Conservation (phyloP, 352 stramenopile species). For the Phytophthora brassicae region DNA sequence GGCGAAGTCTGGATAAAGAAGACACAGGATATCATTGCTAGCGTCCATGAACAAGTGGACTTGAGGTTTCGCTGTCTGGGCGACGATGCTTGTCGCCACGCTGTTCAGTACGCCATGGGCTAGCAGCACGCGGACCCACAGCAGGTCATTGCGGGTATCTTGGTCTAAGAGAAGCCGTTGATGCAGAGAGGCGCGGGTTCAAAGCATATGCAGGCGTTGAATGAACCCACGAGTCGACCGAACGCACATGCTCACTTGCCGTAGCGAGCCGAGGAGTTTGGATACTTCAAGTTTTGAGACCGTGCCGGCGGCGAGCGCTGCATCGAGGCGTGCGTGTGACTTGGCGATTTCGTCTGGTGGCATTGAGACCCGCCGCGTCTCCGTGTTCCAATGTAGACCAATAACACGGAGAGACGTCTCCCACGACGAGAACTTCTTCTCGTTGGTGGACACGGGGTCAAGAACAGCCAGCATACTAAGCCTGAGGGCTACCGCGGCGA, state of each 20-base stretch:
- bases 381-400: constrained; percentile 7
- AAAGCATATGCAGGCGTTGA: constrained; percentile 7
- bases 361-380: constrained; percentile 3
- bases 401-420: constrained; percentile 2
- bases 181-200: too few species aligned
- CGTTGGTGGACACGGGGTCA: constrained; percentile 26
- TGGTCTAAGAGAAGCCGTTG: too few species aligned
- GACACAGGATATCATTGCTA: not conserved
- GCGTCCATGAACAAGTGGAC: constrained; percentile 17
- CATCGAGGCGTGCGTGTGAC: not conserved
- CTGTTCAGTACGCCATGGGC: not conserved
- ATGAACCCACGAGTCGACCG: constrained; percentile 12
- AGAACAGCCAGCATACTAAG: constrained; percentile 4
- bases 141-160: not conserved
- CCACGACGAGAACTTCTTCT: constrained; percentile 30
- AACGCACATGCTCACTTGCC: constrained; percentile 22
- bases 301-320: not conserved
- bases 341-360: constrained; percentile 18
- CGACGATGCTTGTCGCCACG: constrained; percentile 4
- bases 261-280: constrained; percentile 25
- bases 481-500: constrained; percentile 1
- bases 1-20: constrained; percentile 1
- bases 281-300: constrained; percentile 1
- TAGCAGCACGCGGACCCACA: constrained; percentile 1
- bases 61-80: not conserved